Percentiles rank a stretch among this genome's conserved stretches.
Evolutionary conservation across 2,329 filamentous ascomycete species (phyloP).

Genomic region (Aspergillus hortae): DNA sequence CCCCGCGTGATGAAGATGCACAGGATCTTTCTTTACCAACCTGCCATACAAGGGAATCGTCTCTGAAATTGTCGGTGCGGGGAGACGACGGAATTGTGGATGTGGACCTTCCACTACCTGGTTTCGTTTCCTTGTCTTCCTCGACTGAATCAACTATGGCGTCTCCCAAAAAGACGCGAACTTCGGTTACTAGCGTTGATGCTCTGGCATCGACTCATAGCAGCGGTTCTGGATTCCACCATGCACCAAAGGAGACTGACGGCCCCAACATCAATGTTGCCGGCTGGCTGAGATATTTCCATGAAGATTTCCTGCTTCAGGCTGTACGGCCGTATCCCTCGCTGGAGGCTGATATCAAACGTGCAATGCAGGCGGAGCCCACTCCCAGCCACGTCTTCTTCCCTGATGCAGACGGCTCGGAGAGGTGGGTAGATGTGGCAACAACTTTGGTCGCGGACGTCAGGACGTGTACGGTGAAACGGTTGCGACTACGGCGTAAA

Average conservation of each 20-base stretch:
- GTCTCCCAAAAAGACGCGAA: conserved; percentile 42
- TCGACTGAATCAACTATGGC: conserved; percentile 44
- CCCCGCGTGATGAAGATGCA: conserved; percentile 20
- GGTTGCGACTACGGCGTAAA: conserved; percentile 51
- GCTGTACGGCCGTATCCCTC: conserved; percentile 53
- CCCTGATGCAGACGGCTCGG: conserved; percentile 27
- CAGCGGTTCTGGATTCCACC: conserved; percentile 34
- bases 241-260: conserved; percentile 32
- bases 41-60: conserved; percentile 40
- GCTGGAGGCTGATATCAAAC: conserved; percentile 53
- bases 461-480: conserved; percentile 52
- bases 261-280: conserved; percentile 54
- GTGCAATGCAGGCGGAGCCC: conserved; percentile 55
- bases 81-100: conserved; percentile 59
- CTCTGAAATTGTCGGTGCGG: conserved; percentile 53
- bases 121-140: conserved; percentile 46
- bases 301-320: conserved; percentile 59
- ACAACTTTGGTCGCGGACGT: conserved; percentile 57
- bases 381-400: conserved; percentile 39
- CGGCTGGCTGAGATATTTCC: conserved; percentile 55
- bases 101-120: conserved; percentile 55
- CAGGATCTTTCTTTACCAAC: conserved; percentile 25
- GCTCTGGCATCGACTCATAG: conserved; percentile 45
- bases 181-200: conserved; percentile 52
- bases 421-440: conserved; percentile 56